These are phyloP conservation scores for Entomortierella lignicola DNA, from an alignment of 192 early-diverging fungal species.

Conservation along the genomic window DNA sequence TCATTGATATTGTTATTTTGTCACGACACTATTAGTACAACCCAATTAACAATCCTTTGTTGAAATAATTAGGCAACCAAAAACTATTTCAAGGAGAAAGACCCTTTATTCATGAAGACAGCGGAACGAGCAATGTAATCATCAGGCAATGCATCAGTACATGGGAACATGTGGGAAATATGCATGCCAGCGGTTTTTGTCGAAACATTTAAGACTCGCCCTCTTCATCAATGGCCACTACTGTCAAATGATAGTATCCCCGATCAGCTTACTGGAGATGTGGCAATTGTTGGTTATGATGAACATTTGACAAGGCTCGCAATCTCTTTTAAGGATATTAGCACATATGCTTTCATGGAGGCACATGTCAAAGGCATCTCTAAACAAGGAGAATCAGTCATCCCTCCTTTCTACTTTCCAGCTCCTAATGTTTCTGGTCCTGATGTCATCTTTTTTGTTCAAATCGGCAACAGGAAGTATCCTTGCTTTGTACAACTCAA, in stretches of 20 bases:
- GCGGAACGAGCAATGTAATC: conserved; percentile 30
- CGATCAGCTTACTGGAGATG: conserved; percentile 13
- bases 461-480: conserved; percentile 2
- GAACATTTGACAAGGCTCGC: conserved; percentile 11
- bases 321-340: conserved; percentile 7
- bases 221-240: conserved; percentile 14
- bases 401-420: conserved; percentile 36
- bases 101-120: conserved; percentile 11
- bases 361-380: conserved; percentile 11
- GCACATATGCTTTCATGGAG: conserved; percentile 16
- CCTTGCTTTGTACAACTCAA: conserved; percentile 14
- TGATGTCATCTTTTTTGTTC: conserved; percentile 17
- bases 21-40: too few species aligned
- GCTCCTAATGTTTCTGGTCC: conserved; percentile 21
- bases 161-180: conserved; percentile 36
- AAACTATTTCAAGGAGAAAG: conserved; percentile 17
- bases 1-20: too few species aligned
- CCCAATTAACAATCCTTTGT: too few species aligned
- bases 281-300: conserved; percentile 22
- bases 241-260: not conserved
- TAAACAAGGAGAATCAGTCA: not conserved
- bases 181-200: conserved; percentile 26
- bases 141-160: conserved; percentile 11
- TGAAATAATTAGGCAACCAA: not conserved
- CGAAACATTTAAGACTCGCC: conserved; percentile 30